Evolutionary conservation across 495 filamentous ascomycete species (phyloP).

Genomic region (Penicillium flavigenum): DNA sequence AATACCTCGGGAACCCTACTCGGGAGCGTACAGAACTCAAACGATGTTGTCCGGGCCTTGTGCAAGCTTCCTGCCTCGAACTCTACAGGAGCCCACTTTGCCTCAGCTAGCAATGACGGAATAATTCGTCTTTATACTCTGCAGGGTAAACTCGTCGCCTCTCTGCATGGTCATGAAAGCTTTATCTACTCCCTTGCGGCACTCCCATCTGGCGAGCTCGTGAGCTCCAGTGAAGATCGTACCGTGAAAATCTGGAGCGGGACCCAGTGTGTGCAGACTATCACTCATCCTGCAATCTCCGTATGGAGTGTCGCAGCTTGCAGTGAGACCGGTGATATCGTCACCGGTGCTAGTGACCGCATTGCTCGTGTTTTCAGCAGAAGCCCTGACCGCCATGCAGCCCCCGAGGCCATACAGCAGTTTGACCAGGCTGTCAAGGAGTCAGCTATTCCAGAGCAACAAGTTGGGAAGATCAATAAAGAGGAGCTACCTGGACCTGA

Average conservation of each 20-base stretch:
- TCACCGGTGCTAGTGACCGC: conserved; percentile 86
- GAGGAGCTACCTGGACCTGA: conserved; percentile 84
- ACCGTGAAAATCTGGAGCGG: conserved; percentile 86
- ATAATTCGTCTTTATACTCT: conserved; percentile 82
- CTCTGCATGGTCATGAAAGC: conserved; percentile 84
- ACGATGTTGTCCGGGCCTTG: conserved; percentile 81
- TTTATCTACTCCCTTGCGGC: conserved; percentile 88
- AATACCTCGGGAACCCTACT: conserved; percentile 62
- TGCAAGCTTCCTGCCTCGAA: conserved; percentile 77
- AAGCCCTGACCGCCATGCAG: conserved; percentile 66
- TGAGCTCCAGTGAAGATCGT: conserved; percentile 90
- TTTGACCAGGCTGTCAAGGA: conserved; percentile 80
- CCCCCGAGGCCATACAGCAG: conserved; percentile 52
- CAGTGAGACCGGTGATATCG: conserved; percentile 81
- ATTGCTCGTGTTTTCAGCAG: conserved; percentile 83
- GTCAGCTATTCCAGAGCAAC: conserved; percentile 83
- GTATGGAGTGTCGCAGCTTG: conserved; percentile 91
- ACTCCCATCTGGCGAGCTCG: conserved; percentile 79
- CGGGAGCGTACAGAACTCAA: conserved; percentile 65
- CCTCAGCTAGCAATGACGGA: conserved; percentile 85
- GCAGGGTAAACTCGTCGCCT: conserved; percentile 66
- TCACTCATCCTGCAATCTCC: conserved; percentile 95
- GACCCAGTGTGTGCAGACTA: conserved; percentile 83
- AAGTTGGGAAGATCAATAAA: conserved; percentile 79
- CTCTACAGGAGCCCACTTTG: conserved; percentile 79